These are phyloP conservation scores for Panicum virgatum DNA, from an alignment of 202 grass and related monocot species.

Conservation along the genomic window DNA sequence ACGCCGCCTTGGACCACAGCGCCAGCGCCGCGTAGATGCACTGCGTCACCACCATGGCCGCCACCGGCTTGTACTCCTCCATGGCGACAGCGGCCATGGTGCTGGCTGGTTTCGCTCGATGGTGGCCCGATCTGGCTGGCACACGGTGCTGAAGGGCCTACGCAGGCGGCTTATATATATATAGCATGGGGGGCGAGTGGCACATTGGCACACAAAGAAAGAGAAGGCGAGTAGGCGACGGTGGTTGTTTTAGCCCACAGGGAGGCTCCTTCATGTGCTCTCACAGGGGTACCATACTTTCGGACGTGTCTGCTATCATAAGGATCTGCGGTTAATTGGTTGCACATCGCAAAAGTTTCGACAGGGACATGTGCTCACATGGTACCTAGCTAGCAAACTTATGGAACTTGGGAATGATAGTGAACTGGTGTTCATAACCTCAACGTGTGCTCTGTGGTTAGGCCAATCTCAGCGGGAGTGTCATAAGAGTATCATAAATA, in stretches of 20 bases:
- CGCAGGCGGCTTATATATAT: not conserved
- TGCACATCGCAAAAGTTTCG: not conserved
- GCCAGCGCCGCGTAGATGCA: conserved; percentile 65
- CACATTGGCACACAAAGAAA: not conserved
- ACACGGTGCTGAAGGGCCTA: not conserved
- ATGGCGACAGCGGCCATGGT: not conserved
- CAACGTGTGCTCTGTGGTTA: no score
- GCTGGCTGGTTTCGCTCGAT: not conserved
- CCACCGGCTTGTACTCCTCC: conserved; percentile 61
- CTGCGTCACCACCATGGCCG: conserved; percentile 77
- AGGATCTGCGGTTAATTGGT: not conserved
- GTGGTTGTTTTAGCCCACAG: not conserved
- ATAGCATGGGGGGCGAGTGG: not conserved
- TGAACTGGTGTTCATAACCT: no score
- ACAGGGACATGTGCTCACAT: not conserved
- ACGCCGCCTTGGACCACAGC: conserved; percentile 56
- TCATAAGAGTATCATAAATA: no score
- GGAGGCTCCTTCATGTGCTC: not conserved
- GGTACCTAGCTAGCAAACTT: not conserved
- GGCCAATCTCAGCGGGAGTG: no score
- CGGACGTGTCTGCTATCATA: not conserved
- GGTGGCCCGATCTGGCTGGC: not conserved
- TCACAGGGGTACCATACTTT: not conserved
- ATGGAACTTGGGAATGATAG: not conserved
- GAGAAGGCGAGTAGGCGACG: no score